phyloP scores from a whole-genome alignment of 495 filamentous ascomycete genomes.

The Penicillium angulare region DNA sequence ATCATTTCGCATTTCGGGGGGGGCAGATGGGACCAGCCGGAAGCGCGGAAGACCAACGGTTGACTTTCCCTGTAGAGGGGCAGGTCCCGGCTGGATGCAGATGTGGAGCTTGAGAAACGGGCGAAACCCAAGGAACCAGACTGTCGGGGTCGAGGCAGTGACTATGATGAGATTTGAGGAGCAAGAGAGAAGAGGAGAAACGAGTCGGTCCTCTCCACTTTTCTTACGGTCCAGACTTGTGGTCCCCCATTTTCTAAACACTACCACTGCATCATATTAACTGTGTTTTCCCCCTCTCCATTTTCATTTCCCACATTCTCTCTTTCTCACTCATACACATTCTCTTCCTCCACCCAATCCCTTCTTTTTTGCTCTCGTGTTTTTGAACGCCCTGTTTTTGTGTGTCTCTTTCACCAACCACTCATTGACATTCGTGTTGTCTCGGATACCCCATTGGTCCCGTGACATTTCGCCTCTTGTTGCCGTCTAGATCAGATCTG shows the following conservation, averaged over 20 bases:
- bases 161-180: too few species aligned
- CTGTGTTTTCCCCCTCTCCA: slow-evolving; percentile 1
- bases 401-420: too few species aligned
- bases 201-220: not conserved
- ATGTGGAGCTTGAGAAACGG: slow-evolving; percentile 18
- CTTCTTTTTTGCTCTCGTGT: too few species aligned
- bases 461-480: too few species aligned
- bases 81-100: slow-evolving; percentile 20
- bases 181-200: not conserved
- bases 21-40: slow-evolving; percentile 11
- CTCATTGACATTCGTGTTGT: too few species aligned
- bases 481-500: too few species aligned
- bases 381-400: too few species aligned
- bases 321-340: not conserved
- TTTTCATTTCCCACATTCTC: not conserved
- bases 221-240: not conserved
- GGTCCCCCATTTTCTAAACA: not conserved
- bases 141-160: not conserved
- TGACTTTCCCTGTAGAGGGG: slow-evolving; percentile 8
- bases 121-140: slow-evolving; percentile 7
- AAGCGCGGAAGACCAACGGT: slow-evolving; percentile 24
- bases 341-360: not conserved
- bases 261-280: not conserved
- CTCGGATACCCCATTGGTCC: too few species aligned
- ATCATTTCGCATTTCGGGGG: too few species aligned